phyloP scores from a whole-genome alignment of 2,329 filamentous ascomycete species.

The Neurospora crassa region DNA sequence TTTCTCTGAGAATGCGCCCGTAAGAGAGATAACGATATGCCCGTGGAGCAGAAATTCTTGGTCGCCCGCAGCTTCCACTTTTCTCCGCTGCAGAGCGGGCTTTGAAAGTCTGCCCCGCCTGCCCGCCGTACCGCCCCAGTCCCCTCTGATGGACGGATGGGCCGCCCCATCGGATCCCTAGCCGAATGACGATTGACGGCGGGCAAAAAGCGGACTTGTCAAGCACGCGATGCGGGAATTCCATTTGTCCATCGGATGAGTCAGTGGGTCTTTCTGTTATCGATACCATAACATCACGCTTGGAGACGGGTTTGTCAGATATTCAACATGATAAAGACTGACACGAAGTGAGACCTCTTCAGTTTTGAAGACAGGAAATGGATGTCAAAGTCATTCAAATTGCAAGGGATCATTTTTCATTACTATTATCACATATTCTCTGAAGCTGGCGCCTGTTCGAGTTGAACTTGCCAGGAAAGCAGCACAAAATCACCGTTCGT shows the following conservation, averaged over 20 bases:
- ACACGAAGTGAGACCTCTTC: neutral
- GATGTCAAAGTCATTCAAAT: neutral
- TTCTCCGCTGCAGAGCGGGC: neutral
- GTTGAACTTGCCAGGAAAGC: neutral
- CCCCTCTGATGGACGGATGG: neutral
- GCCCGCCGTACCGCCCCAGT: neutral
- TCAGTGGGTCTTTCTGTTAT: neutral
- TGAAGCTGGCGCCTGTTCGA: neutral
- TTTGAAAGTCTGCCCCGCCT: neutral
- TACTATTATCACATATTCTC: neutral
- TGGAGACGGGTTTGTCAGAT: neutral
- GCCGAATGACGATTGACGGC: neutral
- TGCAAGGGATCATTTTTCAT: neutral
- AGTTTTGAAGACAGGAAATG: neutral
- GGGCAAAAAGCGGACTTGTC: neutral
- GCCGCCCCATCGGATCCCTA: neutral
- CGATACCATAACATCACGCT: neutral
- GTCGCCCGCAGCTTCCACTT: neutral
- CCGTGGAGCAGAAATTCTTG: neutral
- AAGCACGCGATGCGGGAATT: neutral
- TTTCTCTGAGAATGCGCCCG: neutral
- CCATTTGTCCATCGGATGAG: neutral
- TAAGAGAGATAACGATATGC: neutral
- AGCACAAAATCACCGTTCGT: neutral
- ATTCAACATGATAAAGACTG: neutral